Evolutionary conservation across 306 rosid genomes (phyloP).

Genomic region (Urtica urens): DNA sequence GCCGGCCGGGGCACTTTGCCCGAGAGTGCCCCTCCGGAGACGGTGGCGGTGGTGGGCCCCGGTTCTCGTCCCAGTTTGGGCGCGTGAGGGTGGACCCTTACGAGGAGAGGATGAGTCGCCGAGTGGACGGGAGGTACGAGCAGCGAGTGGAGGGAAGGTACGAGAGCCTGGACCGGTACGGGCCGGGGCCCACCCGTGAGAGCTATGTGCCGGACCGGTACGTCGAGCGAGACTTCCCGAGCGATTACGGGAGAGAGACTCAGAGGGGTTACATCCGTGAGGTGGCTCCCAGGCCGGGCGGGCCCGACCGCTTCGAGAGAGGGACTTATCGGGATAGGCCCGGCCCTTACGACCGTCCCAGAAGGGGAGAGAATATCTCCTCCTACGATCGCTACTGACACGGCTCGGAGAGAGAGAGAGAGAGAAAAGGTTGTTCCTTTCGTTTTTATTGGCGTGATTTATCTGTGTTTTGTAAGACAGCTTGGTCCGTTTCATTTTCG

Average conservation of each 20-base stretch:
- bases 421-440: no score
- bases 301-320: constrained; percentile 19
- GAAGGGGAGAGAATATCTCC: constrained; percentile 15
- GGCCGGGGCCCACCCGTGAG: constrained; percentile 9
- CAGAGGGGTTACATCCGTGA: constrained; percentile 22
- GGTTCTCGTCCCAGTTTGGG: constrained; percentile 17
- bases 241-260: constrained; percentile 19
- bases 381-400: constrained; percentile 22
- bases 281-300: constrained; percentile 22
- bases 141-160: constrained; percentile 13
- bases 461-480: background rate
- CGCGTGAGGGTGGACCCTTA: constrained; percentile 18
- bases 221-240: constrained; percentile 10
- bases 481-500: background rate
- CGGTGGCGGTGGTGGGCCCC: constrained; percentile 23
- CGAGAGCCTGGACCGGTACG: constrained; percentile 18
- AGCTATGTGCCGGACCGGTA: constrained; percentile 16
- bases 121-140: no score
- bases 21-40: constrained; percentile 28
- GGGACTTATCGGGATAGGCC: constrained; percentile 23
- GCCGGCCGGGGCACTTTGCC: constrained; percentile 34
- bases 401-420: no score
- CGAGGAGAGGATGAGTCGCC: constrained; percentile 20
- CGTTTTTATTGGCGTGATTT: background rate
- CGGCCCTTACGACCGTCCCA: constrained; percentile 30